A percentile compares a stretch with the other conserved stretches of the same genome.
These are phyloP conservation scores for Chlorella sp. DNA, from an alignment of 139 green algal species.

Conservation along the genomic window DNA sequence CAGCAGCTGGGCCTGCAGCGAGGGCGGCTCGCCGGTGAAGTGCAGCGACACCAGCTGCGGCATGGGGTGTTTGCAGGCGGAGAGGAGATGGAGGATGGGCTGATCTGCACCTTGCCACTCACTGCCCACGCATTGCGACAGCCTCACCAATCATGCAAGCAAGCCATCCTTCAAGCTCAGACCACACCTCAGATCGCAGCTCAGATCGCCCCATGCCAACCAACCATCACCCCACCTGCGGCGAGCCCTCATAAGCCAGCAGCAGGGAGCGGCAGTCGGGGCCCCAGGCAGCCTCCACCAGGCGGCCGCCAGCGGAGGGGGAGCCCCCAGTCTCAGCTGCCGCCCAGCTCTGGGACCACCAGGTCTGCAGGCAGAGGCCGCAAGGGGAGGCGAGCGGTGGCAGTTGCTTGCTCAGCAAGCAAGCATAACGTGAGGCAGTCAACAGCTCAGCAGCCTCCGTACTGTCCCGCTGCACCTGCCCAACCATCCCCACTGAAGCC, in stretches of 20 bases:
- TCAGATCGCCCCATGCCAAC: neutral
- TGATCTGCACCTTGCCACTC: too few relatives aligned
- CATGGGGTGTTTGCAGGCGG: neutral
- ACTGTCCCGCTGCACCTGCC: too few relatives aligned
- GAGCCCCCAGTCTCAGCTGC: neutral
- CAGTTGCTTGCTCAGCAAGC: neutral
- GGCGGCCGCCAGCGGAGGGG: neutral
- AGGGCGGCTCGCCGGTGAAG: conserved; percentile 33
- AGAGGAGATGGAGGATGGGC: neutral
- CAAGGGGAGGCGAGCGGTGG: neutral
- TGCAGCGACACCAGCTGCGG: conserved; percentile 38
- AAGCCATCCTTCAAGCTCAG: neutral
- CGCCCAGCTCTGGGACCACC: conserved; percentile 38
- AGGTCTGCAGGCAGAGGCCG: conserved; percentile 9
- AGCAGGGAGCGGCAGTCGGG: conserved; percentile 41
- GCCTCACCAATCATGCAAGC: neutral
- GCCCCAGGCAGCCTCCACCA: conserved; percentile 35
- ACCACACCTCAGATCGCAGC: neutral
- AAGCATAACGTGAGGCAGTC: neutral
- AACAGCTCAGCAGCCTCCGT: too few relatives aligned
- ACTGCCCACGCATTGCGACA: too few relatives aligned
- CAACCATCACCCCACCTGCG: neutral
- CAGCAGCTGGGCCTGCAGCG: conserved; percentile 46
- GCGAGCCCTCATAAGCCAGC: conserved; percentile 18
- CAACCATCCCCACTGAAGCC: too few relatives aligned